phyloP scores from a whole-genome alignment of 1,284 basidiomycete genomes.

The Tilletia indica region DNA sequence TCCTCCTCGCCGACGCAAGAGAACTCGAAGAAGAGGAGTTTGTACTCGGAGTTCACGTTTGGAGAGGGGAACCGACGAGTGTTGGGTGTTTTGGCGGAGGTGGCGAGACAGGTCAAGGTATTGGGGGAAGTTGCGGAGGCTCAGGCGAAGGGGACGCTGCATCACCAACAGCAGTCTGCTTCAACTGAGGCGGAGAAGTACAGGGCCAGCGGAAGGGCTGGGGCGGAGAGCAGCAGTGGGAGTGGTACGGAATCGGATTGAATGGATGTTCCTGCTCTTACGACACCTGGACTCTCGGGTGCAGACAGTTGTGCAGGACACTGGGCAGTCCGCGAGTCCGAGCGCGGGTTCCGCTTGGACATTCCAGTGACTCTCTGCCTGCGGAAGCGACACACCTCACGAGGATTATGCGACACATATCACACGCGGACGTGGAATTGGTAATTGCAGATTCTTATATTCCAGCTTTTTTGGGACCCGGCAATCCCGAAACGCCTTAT shows the following conservation, averaged over 20 bases:
- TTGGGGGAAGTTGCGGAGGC: constrained; percentile 66
- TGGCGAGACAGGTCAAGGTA: constrained; percentile 73
- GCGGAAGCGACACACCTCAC: no score
- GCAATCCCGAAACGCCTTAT: no score
- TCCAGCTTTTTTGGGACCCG: no score
- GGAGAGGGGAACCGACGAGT: constrained; percentile 78
- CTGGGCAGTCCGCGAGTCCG: no score
- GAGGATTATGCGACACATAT: no score
- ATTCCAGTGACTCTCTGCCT: no score
- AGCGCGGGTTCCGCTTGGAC: no score
- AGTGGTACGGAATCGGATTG: constrained; percentile 5
- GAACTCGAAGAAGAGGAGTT: constrained; percentile 31
- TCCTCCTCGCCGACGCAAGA: neutral
- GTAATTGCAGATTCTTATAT: no score
- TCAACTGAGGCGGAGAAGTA: neutral
- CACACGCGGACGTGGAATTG: no score
- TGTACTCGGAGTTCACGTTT: constrained; percentile 88
- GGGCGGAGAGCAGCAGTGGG: neutral
- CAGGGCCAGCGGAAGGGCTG: neutral
- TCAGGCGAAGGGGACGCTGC: constrained; percentile 56
- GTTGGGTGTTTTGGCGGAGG: constrained; percentile 69
- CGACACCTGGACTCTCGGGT: no score
- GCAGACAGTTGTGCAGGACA: no score
- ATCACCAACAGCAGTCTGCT: constrained; percentile 23
- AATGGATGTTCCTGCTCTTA: no score